A percentile compares a stretch with the other conserved stretches of the same genome.
Evolutionary conservation across 306 rosid species (phyloP).

Genomic region (Trifolium dubium): DNA sequence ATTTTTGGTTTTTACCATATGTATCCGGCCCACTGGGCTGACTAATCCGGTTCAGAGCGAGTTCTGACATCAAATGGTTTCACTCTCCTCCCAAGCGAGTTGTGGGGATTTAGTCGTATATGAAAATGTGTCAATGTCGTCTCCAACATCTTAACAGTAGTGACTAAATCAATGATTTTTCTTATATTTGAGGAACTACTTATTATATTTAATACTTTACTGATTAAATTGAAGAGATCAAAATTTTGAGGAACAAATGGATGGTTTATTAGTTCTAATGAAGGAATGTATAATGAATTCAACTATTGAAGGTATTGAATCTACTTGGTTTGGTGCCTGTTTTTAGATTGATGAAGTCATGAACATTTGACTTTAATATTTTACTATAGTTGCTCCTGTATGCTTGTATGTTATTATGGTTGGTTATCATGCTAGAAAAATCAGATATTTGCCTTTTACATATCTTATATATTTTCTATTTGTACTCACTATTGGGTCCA

Average conservation of each 20-base stretch:
- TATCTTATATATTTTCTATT: not conserved
- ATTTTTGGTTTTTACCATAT: too few species aligned
- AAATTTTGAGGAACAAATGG: not conserved
- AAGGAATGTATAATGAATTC: conserved; percentile 2
- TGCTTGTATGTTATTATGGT: not conserved
- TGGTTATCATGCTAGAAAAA: not conserved
- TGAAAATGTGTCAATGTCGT: not conserved
- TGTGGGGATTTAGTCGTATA: too few species aligned
- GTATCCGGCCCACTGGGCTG: too few species aligned
- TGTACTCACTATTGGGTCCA: not conserved
- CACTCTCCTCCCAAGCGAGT: too few species aligned
- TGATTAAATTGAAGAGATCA: not conserved
- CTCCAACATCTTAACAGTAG: not conserved
- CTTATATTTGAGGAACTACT: not conserved
- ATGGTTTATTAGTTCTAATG: too few species aligned
- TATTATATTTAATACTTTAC: not conserved
- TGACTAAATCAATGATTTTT: not conserved
- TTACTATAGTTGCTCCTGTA: not conserved
- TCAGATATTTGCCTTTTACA: not conserved
- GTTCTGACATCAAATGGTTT: too few species aligned
- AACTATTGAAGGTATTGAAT: not conserved
- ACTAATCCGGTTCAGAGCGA: too few species aligned
- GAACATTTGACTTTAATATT: not conserved
- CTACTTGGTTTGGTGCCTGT: not conserved
- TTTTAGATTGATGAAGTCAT: not conserved